Evolutionary conservation across 2,329 filamentous ascomycete genomes (phyloP), one percentile per base, ranked within the genome.

Genomic region (Cadophora sp.): DNA sequence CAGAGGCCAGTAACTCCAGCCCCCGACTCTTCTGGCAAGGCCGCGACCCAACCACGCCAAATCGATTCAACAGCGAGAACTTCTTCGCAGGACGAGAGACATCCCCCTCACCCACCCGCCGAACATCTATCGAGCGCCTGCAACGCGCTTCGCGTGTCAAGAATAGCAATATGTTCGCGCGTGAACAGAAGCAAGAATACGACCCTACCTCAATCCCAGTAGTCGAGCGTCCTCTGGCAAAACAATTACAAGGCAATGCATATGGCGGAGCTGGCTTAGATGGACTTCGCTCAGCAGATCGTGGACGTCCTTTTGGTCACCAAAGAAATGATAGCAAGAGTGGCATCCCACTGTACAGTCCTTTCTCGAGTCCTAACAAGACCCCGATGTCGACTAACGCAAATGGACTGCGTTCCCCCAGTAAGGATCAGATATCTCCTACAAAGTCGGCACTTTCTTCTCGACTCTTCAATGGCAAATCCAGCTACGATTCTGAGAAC

Each of bases 111-210:
- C 89, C 92, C 24, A 90, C 88, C 66, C 91, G 93, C 76, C 90
- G 95, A 77, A 92, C 93, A 55, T 98, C 95, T 20, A 94, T 99
- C 73, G 96, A 99, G 85, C 94, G 94, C 76, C 85, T 99, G 67
- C 96, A 97, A 82, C 93, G 91, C 78, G 94, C 94, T 39, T 97
- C 95, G 64, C 91, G 96, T 68, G 96, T 99, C 75, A 97, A 95
- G 85, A 98, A 97, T 83, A 97, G 95, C 85, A 97, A 91, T 81
- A 97, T 98, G 85, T 93, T 97, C 78, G 94, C 93, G 50, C 91
- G 94, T 64, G 94, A 97, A 81, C 91, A 94, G 77, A 94, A 94
- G 81, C 89, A 94, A 78, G 92, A 96, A 82, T 97, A 97, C 83
- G 93, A 97, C 79, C 93, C 94, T 33, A 86, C 90, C 65, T 87